Base-by-base conservation (phyloP, 2,329 filamentous ascomycete genomes). In the Fusarium oligoseptatum region DNA sequence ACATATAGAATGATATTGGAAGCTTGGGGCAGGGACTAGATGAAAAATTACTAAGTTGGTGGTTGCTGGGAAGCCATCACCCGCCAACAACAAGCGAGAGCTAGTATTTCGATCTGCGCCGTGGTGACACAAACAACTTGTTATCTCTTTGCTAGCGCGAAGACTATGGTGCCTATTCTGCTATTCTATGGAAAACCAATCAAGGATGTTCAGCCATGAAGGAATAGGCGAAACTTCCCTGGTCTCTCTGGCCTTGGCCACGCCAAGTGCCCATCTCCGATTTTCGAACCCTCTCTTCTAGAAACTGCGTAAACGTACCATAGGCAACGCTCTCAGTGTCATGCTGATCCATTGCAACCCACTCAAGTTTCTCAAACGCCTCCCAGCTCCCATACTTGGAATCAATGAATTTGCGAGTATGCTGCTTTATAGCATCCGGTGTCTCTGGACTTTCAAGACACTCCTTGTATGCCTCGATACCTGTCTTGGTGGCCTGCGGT, bases 351-450 rank as follows among this genome's bases (percentile, higher is more conserved):
- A 73, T n/a, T 0, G n/a, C 39, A 1, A 41, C 48, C 71, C 71
- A 73, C 4, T 65, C 64, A 7, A 72, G 43, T 32, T 74, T 72
- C 39, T 74, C 55, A 67, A 77, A 72, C 11, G 57, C 32, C 7
- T 69, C 73, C 48, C 64, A 75, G 29, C 73, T 77, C 0, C 75
- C 73, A 10, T 76, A 71, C 6, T 37, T 67, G 2, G 71, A 68
- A 14, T 43, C 27, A 1, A 77, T 56, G 7, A 43, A 27, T 12
- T 76, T 77, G 4, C 37, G 45, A 0, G 52, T 29, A 1, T 72
- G 64, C 12, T 55, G 22, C 45, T 76, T 77, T 0, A 52, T n/a
- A 6, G 43, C 20, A 3, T 76, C 71, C 2, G 71, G 15, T 1
- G 37, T 67, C 3, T 58, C 9, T 3, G 56, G 17, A 1, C 62